These are phyloP conservation scores for Bretziella fagacearum DNA, from an alignment of 2,329 filamentous ascomycete species.

Conservation along the genomic window DNA sequence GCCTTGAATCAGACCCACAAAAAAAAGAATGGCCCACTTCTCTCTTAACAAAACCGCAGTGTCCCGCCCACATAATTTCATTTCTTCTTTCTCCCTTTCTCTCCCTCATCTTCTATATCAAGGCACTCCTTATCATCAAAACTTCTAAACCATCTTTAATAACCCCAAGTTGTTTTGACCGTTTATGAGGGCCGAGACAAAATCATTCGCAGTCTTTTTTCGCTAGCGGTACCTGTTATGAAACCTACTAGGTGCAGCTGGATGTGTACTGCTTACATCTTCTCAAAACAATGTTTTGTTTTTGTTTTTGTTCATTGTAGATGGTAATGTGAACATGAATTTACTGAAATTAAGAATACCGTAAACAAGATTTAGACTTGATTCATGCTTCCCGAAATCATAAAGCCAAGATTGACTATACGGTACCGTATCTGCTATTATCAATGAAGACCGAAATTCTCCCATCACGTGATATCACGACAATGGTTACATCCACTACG, in stretches of 20 bases:
- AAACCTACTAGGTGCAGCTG: conserved; percentile 69
- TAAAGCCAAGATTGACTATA: background rate
- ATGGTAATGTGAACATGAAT: no score
- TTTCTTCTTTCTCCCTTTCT: conserved; percentile 22
- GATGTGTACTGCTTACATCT: conserved; percentile 86
- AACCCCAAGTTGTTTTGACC: conserved; percentile 66
- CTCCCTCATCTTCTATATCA: conserved; percentile 38
- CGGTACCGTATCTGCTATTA: background rate
- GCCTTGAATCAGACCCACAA: no score
- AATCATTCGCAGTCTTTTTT: conserved; percentile 69
- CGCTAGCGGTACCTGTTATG: conserved; percentile 87
- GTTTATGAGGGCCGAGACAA: conserved; percentile 82
- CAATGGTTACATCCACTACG: no score
- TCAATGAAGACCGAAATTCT: background rate
- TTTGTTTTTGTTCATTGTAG: background rate
- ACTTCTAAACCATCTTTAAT: conserved; percentile 33
- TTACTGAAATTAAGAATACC: background rate
- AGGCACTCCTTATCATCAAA: conserved; percentile 93
- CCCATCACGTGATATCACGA: background rate
- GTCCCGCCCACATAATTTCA: conserved; percentile 16
- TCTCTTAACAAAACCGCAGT: conserved; percentile 10
- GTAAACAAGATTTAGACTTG: background rate
- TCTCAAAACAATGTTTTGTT: background rate
- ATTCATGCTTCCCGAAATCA: background rate
- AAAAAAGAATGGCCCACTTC: conserved; percentile 4